Conservation (phyloP, 306 rosid species). For the Gynostemma pentaphyllum region DNA sequence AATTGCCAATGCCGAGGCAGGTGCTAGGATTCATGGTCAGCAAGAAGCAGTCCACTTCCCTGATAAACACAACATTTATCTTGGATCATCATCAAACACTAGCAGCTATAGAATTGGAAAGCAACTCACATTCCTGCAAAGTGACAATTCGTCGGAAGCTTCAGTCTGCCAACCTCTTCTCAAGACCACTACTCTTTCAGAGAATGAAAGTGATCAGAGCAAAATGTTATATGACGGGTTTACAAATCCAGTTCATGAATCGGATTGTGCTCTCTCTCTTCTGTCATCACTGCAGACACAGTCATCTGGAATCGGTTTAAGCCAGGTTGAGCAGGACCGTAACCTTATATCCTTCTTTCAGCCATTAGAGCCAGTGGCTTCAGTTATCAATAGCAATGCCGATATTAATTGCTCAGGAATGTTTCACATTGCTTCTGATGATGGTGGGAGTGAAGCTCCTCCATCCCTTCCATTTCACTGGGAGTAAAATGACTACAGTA, state of each 20-base stretch:
- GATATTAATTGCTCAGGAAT: conserved; percentile 34
- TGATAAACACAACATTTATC: conserved; percentile 4
- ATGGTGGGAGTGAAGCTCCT: conserved; percentile 32
- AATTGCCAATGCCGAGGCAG: conserved; percentile 28
- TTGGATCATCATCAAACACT: conserved; percentile 10
- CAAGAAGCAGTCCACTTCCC: conserved; percentile 2
- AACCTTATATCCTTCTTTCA: conserved; percentile 35
- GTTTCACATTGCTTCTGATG: conserved; percentile 27
- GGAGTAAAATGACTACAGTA: conserved; percentile 27
- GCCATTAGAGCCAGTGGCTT: conserved; percentile 42
- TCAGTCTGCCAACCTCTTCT: conserved; percentile 35
- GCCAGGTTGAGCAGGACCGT: conserved; percentile 35
- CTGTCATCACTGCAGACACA: conserved; percentile 90
- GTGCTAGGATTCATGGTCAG: conserved; percentile 28
- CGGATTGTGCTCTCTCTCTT: conserved; percentile 99
- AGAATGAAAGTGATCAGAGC: conserved; percentile 24
- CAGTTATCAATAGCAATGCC: conserved; percentile 32
- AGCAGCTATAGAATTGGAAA: conserved; percentile 35
- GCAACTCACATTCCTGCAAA: conserved; percentile 33
- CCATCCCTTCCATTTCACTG: conserved; percentile 66
- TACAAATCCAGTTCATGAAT: conserved; percentile 28
- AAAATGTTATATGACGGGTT: conserved; percentile 28
- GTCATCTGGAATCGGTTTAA: conserved; percentile 39
- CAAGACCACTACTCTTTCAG: conserved; percentile 31
- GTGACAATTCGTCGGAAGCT: conserved; percentile 16